Percentiles rank a stretch among this genome's conserved stretches.
Evolutionary conservation across 176 grass and related monocot genomes (phyloP).

Genomic region (Musa acuminata): DNA sequence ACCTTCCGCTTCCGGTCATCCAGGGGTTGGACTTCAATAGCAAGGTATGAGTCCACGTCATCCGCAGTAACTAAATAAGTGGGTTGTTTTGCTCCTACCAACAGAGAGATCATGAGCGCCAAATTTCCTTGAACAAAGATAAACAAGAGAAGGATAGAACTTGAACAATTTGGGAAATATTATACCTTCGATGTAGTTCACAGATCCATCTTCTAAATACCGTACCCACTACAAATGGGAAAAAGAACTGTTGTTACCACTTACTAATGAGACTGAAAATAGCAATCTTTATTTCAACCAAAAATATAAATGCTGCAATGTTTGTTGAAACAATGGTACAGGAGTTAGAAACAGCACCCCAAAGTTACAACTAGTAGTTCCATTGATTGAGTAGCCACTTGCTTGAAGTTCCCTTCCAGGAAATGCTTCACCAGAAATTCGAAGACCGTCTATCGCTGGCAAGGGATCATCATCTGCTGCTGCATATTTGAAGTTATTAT

Average conservation of each 20-base stretch:
- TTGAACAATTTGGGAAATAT: conserved; percentile 4
- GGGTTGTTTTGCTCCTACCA: conserved; percentile 71
- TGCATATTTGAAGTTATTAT: conserved; percentile 20
- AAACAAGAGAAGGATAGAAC: not conserved
- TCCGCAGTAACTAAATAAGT: conserved; percentile 87
- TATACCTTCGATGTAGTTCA: conserved; percentile 85
- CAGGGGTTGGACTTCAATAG: conserved; percentile 92
- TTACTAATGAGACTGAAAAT: not conserved
- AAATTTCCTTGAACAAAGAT: conserved; percentile 13
- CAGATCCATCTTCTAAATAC: conserved; percentile 78
- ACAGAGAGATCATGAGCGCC: conserved; percentile 8
- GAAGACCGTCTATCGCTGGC: conserved; percentile 78
- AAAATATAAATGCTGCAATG: not conserved
- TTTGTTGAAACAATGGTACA: not conserved
- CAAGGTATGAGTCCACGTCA: conserved; percentile 78
- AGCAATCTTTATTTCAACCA: not conserved
- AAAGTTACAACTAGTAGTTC: conserved; percentile 96
- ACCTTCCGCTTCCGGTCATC: conserved; percentile 95
- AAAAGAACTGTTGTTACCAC: not conserved
- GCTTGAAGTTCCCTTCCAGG: conserved; percentile 87
- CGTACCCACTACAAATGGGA: conserved; percentile 70
- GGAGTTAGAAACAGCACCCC: conserved; percentile 30
- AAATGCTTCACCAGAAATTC: conserved; percentile 84
- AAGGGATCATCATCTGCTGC: conserved; percentile 67
- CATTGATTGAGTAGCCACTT: conserved; percentile 84